Evolutionary conservation across 73 alveolate genomes (phyloP).

Genomic region (Symbiodinium pilosum): DNA sequence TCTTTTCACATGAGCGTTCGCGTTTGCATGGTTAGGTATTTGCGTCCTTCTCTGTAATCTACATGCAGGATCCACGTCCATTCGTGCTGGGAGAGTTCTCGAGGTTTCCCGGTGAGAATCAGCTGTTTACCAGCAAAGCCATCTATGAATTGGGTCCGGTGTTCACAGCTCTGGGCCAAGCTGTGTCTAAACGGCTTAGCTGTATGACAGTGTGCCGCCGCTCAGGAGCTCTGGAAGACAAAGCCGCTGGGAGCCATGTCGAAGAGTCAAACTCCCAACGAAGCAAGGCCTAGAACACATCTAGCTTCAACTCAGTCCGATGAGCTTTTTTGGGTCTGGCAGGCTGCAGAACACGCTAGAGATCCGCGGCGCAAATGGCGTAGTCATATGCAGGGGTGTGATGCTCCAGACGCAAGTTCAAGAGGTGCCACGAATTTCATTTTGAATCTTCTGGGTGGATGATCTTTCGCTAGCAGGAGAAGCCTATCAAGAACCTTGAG

Average conservation of each 20-base stretch:
- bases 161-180: constrained; percentile 26
- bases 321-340: not conserved
- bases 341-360: constrained; percentile 62
- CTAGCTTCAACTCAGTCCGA: no score
- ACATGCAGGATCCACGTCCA: not conserved
- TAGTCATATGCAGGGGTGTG: constrained; percentile 12
- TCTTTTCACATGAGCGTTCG: no score
- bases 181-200: not conserved
- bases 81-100: not conserved
- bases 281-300: constrained; percentile 35
- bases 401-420: not conserved
- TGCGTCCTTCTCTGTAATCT: not conserved
- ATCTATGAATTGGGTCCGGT: constrained; percentile 77
- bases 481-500: constrained; percentile 12
- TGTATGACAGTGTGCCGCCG: not conserved
- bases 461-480: constrained; percentile 3
- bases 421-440: not conserved
- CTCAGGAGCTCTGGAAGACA: constrained; percentile 23
- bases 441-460: not conserved
- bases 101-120: constrained; percentile 42
- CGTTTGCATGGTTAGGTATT: no score
- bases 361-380: constrained; percentile 31
- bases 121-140: constrained; percentile 32
- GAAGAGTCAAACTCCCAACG: not conserved
- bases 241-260: constrained; percentile 23